Conservation (phyloP, 163 green algal species). For the Scenedesmus sp. region DNA sequence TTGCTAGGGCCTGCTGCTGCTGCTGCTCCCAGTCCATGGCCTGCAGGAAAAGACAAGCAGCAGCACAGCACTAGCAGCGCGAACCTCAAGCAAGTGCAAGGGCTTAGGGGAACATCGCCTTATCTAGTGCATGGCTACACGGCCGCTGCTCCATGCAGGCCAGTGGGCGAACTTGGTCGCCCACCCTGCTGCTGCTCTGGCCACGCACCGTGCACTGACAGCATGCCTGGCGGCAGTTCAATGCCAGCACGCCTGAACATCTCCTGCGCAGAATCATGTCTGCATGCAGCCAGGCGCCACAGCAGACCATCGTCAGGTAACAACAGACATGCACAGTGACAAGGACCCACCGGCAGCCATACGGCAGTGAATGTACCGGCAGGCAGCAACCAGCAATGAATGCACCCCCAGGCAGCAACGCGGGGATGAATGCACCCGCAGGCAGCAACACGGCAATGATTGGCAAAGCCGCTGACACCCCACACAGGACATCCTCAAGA, state of each 20-base stretch:
- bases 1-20: background rate
- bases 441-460: too few relatives aligned
- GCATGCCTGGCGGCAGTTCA: conserved; percentile 1
- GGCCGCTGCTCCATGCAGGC: background rate
- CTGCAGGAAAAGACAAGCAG: background rate
- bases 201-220: conserved; percentile 26
- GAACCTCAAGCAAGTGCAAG: background rate
- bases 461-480: background rate
- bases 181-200: background rate
- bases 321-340: background rate
- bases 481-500: background rate
- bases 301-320: background rate
- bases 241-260: conserved; percentile 36
- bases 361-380: too few relatives aligned
- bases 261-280: conserved; percentile 32
- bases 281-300: background rate
- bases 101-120: background rate
- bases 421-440: background rate
- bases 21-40: background rate
- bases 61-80: background rate
- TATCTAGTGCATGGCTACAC: background rate
- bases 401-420: background rate
- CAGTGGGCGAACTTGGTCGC: background rate
- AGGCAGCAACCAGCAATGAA: too few relatives aligned
- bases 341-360: too few relatives aligned